Evolutionary conservation across 305 asterid species (phyloP), one percentile per base, ranked within the genome.

Genomic region (Lippia alba): DNA sequence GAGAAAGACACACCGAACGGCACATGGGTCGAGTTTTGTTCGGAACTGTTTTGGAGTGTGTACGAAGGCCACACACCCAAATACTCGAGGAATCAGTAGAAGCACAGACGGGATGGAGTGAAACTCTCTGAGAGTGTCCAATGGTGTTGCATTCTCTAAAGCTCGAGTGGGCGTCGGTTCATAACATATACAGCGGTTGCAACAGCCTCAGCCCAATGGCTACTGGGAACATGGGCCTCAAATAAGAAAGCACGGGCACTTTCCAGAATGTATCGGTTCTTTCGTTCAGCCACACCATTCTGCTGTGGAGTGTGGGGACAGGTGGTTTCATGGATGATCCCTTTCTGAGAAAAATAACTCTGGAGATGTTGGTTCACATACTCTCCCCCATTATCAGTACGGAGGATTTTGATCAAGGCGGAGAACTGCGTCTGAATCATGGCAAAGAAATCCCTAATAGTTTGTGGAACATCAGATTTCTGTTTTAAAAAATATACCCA

Each of bases 381-480:
- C 50, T 75, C 71, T 0, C 45, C 48, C 5, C 79, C 76, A 54
- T 75, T 75, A 61, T n/a, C n/a, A n/a, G n/a, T n/a, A n/a, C n/a
- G n/a, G n/a, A n/a, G n/a, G n/a, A n/a, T n/a, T n/a, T n/a, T n/a
- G n/a, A n/a, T n/a, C n/a, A n/a, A n/a, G n/a, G n/a, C n/a, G n/a
- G n/a, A n/a, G 66, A 64, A 0, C n/a, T n/a, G n/a, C n/a, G n/a
- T n/a, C n/a, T n/a, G n/a, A n/a, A n/a, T n/a, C n/a, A n/a, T n/a
- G n/a, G 24, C n/a, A 58, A 46, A 53, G 18, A 57, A 65, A 2
- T 2, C 51, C 14, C n/a, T 2, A 45, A 45, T 9, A 15, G 3
- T 15, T 9, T 15, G n/a, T 9, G 1, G 14, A 12, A 45, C 51
- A 3, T 45, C 51, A 45, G 10, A 0, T 45, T 45, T 45, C 10